Base-by-base conservation (phyloP, 176 grass and related monocot species). In the Cenchrus purpureus region DNA sequence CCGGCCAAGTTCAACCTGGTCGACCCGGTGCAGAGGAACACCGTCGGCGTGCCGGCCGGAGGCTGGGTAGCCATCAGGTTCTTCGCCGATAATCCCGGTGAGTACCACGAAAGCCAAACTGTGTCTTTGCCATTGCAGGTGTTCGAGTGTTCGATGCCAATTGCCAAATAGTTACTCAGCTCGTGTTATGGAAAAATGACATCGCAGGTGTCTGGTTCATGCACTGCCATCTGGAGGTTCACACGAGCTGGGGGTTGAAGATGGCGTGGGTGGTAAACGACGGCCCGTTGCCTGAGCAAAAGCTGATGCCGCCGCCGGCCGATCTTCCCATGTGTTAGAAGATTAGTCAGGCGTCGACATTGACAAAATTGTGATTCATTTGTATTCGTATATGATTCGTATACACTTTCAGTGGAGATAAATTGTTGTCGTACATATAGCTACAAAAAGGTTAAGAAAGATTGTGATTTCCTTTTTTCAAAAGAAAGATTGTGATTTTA, bases 1-100 rank as follows among this genome's bases (percentile, higher is more conserved):
- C 92, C 87, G 0, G 49, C 50, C 1, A 14, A n/a, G 0, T 94
- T 94, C 86, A 97, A 97, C 60, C 82, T 92, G 1, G 67, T 74
- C 22, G 94, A 97, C 22, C 94, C 94, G 1, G 80, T 87, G 42
- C 85, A 97, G 83, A 43, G 87, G 73, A 97, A 94, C 88, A 97
- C 94, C 12, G 59, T 88, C 55, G 92, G 79, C 49, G 92, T 94
- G 57, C 92, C 92, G 0, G 70, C 79, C 2, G 94, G 92, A 0
- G 94, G 94, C 0, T 97, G 92, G 94, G 85, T 97, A 4, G 94
- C 94, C 52, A 83, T 97, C 76, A 87, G 92, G 10, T 97, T 97
- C 77, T 88, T 78, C 4, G 94, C 94, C 0, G 92, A 97, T 8
- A 97, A 97, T 58, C 94, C 94, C 0, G 94, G 94, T 97, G 9